phyloP scores from a whole-genome alignment of 768 basidiomycete species.

The Russula emetica region DNA sequence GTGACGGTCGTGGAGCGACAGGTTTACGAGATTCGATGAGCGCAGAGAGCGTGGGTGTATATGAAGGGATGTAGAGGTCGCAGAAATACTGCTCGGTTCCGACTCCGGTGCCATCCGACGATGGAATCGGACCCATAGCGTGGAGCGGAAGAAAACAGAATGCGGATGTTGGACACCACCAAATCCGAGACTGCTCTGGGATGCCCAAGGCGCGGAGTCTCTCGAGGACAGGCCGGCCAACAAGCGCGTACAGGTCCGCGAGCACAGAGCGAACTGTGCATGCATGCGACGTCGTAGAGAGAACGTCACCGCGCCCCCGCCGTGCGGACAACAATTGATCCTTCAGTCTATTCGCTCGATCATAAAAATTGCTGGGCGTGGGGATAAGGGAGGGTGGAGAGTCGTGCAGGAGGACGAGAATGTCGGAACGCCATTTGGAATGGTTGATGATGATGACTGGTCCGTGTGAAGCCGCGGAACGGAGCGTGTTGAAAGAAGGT shows the following conservation, averaged over 20 bases:
- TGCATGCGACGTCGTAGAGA: background rate
- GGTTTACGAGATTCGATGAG: background rate
- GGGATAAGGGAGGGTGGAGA: background rate
- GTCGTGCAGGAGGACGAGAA: constrained; percentile 5
- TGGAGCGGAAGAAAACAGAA: constrained; percentile 25
- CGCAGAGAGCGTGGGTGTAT: constrained; percentile 1
- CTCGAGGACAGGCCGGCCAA: constrained; percentile 1
- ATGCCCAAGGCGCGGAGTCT: constrained; percentile 1
- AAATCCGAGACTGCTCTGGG: constrained; percentile 12
- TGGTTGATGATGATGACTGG: constrained; percentile 19
- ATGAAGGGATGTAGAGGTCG: constrained; percentile 14
- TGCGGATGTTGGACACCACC: constrained; percentile 9
- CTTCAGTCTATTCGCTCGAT: background rate
- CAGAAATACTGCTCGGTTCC: background rate
- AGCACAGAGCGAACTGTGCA: background rate
- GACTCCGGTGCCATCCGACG: background rate
- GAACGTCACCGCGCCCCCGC: background rate
- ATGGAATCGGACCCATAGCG: constrained; percentile 21
- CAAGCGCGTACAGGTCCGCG: constrained; percentile 1
- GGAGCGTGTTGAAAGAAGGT: constrained; percentile 4
- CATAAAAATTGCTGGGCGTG: background rate
- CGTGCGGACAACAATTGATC: background rate
- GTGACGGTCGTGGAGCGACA: background rate
- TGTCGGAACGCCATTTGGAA: constrained; percentile 12
- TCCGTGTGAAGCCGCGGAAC: background rate